Evolutionary conservation across 1,284 basidiomycete genomes (phyloP).

Genomic region (Pseudozyma flocculosa): DNA sequence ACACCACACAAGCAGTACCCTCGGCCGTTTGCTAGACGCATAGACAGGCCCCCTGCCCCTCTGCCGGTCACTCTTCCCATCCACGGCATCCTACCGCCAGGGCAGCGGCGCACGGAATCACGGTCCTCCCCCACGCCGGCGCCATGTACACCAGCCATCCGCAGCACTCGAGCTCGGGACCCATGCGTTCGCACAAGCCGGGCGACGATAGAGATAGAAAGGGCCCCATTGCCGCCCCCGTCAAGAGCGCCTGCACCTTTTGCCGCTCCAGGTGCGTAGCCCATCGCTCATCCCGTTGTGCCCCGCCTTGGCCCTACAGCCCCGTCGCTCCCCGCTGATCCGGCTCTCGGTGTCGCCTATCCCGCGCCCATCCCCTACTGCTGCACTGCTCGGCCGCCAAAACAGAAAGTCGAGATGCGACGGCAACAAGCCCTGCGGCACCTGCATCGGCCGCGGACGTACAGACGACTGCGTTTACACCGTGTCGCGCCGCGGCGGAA

Average conservation of each 20-base stretch:
- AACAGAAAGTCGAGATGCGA: slow-evolving; percentile 50
- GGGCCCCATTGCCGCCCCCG: slow-evolving; percentile 40
- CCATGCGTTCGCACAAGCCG: slow-evolving; percentile 23
- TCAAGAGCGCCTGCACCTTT: slow-evolving; percentile 45
- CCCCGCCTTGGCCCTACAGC: too few species aligned
- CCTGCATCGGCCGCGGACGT: slow-evolving; percentile 39
- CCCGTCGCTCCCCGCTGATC: too few species aligned
- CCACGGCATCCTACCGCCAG: too few species aligned
- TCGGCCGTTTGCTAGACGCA: too few species aligned
- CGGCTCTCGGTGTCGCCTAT: not conserved
- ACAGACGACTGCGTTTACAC: slow-evolving; percentile 50
- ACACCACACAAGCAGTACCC: too few species aligned
- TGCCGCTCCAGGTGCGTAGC: slow-evolving; percentile 29
- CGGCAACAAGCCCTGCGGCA: slow-evolving; percentile 48
- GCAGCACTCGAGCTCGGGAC: slow-evolving; percentile 14
- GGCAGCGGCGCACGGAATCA: too few species aligned
- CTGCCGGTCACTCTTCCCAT: too few species aligned
- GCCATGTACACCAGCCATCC: too few species aligned
- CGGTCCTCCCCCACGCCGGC: too few species aligned
- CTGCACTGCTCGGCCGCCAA: not conserved
- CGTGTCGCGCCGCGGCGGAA: slow-evolving; percentile 47
- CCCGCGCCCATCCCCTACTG: not conserved
- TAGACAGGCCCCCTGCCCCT: too few species aligned
- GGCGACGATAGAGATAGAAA: slow-evolving; percentile 25
- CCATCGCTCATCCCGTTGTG: not conserved